Evolutionary conservation across 306 rosid species (phyloP).

Genomic region (Corylus americana): DNA sequence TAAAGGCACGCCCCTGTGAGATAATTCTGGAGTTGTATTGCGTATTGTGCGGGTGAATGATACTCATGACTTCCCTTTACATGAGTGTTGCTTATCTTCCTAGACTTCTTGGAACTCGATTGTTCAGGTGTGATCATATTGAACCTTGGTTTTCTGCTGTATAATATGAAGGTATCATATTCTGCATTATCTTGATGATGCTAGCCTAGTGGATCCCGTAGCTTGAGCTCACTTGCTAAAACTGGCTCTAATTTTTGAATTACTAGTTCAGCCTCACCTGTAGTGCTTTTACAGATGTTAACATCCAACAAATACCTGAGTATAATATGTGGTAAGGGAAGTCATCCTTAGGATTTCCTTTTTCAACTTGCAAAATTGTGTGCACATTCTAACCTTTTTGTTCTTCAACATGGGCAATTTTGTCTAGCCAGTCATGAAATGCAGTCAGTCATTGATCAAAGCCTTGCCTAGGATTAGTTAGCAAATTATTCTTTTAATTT

Average conservation of each 20-base stretch:
- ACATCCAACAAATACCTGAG: background rate
- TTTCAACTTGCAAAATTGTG: background rate
- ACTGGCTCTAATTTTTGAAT: background rate
- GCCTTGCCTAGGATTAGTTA: background rate
- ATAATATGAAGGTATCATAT: background rate
- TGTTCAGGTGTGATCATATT: background rate
- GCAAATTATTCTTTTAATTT: background rate
- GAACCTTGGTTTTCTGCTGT: background rate
- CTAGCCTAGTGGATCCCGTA: background rate
- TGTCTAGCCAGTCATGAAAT: background rate
- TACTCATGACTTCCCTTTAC: background rate
- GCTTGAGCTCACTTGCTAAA: background rate
- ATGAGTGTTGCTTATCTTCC: background rate
- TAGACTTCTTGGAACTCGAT: background rate
- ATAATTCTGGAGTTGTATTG: background rate
- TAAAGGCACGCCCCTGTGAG: background rate
- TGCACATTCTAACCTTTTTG: slow-evolving; percentile 1
- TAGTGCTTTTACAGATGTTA: background rate
- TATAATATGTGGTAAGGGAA: background rate
- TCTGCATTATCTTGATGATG: background rate
- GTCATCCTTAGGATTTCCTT: background rate
- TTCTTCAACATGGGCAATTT: background rate
- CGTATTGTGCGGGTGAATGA: background rate
- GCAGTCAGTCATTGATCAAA: background rate
- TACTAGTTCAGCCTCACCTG: background rate